These are phyloP conservation scores for Oldenlandia corymbosa DNA, from an alignment of 257 asterid species.

Conservation along the genomic window DNA sequence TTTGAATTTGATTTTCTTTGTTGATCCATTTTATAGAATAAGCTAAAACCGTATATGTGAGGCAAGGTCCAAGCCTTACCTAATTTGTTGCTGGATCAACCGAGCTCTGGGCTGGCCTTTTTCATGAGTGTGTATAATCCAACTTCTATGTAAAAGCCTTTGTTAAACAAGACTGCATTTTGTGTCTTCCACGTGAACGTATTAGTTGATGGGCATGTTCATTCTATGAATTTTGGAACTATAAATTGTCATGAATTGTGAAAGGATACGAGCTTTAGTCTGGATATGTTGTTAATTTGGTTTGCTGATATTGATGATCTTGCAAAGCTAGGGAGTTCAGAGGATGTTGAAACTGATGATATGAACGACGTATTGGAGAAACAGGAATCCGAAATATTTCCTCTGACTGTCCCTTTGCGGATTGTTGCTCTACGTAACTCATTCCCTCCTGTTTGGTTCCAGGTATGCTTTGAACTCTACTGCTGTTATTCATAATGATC, in stretches of 20 bases:
- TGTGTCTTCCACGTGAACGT: neutral
- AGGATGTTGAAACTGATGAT: constrained; percentile 42
- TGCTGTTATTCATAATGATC: neutral
- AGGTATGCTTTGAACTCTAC: constrained; percentile 35
- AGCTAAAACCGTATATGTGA: no score
- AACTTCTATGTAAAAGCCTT: neutral
- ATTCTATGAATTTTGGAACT: neutral
- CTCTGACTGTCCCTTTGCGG: constrained; percentile 71
- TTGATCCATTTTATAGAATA: no score
- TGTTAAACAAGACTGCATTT: neutral
- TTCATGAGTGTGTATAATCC: no score
- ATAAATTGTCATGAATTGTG: neutral
- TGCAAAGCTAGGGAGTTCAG: constrained; percentile 29
- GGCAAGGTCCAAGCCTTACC: no score
- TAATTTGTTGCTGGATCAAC: no score
- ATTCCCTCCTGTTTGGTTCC: constrained; percentile 72
- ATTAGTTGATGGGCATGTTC: neutral
- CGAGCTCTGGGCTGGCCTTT: no score
- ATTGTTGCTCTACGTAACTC: constrained; percentile 76
- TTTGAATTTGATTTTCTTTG: no score
- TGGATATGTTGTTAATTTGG: neutral
- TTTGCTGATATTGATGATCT: constrained; percentile 25
- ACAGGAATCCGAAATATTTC: constrained; percentile 70
- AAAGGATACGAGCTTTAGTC: neutral
- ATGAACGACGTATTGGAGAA: constrained; percentile 56